Conservation (phyloP, 2,329 filamentous ascomycete species). For the Grosmannia penicillata region DNA sequence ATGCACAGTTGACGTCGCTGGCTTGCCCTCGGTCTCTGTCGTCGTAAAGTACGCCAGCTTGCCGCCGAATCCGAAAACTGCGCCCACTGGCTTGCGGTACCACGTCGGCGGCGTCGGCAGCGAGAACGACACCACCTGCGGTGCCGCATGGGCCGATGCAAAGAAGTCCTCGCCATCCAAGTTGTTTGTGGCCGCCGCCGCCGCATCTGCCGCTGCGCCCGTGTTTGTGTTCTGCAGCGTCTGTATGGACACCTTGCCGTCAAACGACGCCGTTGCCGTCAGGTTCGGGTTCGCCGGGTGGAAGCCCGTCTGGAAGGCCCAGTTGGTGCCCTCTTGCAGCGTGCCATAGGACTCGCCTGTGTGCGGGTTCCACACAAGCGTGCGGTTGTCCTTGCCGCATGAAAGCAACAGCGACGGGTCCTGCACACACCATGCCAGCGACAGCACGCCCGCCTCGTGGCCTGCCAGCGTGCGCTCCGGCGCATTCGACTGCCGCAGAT, state of each 20-base stretch:
- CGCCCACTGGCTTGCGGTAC: conserved; percentile 73
- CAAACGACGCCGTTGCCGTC: conserved; percentile 89
- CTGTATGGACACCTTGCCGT: conserved; percentile 88
- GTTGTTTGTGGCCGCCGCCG: conserved; percentile 50
- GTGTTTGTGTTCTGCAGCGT: conserved; percentile 89
- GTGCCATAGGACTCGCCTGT: conserved; percentile 80
- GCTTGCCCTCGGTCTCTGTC: conserved; percentile 43
- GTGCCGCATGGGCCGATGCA: conserved; percentile 78
- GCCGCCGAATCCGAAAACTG: conserved; percentile 89
- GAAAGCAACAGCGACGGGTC: conserved; percentile 82
- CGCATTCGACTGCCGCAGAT: conserved; percentile 88
- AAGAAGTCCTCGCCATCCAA: conserved; percentile 95
- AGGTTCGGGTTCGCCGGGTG: conserved; percentile 86
- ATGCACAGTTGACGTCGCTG: conserved; percentile 57
- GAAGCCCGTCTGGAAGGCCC: conserved; percentile 93
- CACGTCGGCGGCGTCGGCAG: conserved; percentile 76
- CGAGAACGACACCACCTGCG: conserved; percentile 80
- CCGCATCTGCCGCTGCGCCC: conserved; percentile 42
- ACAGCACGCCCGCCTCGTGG: conserved; percentile 89
- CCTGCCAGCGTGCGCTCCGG: conserved; percentile 78
- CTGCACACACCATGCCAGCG: conserved; percentile 87
- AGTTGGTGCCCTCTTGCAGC: conserved; percentile 96
- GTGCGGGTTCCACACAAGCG: conserved; percentile 90
- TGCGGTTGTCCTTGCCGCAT: conserved; percentile 91
- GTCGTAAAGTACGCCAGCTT: conserved; percentile 68